Base-by-base conservation (phyloP, 495 filamentous ascomycete genomes). In the Evernia prunastri region DNA sequence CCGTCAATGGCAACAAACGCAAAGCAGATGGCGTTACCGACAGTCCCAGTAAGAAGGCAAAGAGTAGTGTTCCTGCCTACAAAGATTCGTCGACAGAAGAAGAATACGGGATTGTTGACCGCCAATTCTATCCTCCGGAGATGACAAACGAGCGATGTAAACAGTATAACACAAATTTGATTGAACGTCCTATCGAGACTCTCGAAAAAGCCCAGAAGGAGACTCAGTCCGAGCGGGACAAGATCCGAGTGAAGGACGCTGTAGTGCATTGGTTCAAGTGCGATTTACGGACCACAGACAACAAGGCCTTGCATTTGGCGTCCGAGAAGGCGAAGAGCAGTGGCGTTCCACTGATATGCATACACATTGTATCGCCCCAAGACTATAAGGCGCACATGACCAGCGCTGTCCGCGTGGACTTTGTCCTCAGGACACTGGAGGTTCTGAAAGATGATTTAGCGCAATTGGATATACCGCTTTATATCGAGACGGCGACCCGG, bases 201-300 rank as follows among this genome's bases (percentile, higher is more conserved):
- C 77, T 91, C 25, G 70, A 82, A 40, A 71, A 74, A 6, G 82
- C 85, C 0, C 79, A 63, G 63, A 54, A 62, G 23, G 63, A 68
- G 35, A 71, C 67, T 17, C 59, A 57, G 56, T 37, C 27, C 18
- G 43, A 61, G 33, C 67, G 69, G 9, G 67, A 66, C 8, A 29
- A 74, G 1, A 77, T 86, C 4, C 62, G 71, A 12, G 75, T 82
- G 4, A 81, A 81, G 40, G 77, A 83, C 35, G 85, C 87, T 0
- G 90, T 96, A 0, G 84, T 96, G 9, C 89, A 96, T 75, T 96
- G 92, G 92, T 96, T 92, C 76, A 94, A 95, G 73, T 85, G 84
- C 62, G 92, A 96, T 72, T 74, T 96, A 56, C 80, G 92, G 9
- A 78, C 82, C 1, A 69, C 75, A 9, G 92, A 96, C 69, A 96